Base-by-base conservation (phyloP, 306 rosid genomes). In the Elaeagnus macrophylla region DNA sequence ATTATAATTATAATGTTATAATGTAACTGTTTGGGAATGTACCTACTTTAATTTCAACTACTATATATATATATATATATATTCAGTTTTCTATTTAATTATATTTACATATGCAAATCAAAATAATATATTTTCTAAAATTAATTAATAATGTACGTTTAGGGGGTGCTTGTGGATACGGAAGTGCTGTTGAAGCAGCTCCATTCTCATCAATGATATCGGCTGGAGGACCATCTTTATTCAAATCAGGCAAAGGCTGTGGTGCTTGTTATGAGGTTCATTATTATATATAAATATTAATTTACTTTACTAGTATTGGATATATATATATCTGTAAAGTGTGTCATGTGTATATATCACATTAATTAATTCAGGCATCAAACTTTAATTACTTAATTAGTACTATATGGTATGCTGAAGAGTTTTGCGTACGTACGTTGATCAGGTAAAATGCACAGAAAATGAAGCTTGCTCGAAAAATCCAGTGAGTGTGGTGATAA, bases 91-190 rank as follows among this genome's bases (percentile, higher is more conserved):
- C 3, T 14, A 36, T 14, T 2, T 1, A 3, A 5, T 12, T 7
- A 18, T 0, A 7, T 37, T 14, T 1, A 44, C 38, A 32, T 25
- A 2, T 40, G 18, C 39, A 51, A 50, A 42, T 39, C 39, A 10
- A 12, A 51, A 15, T 44, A n/a, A 5, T 19, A 37, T 54, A 1
- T 60, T 2, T 39, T 5, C 11, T 9, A 40, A 1, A 7, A 7
- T 40, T 40, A 40, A 40, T 51, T n/a, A 39, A 2, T 11, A 53
- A 6, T 1, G 14, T 43, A 1, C 9, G 7, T 50, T 37, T 49
- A 85, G 95, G 90, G 37, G 91, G 88, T 60, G 91, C 97, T 12
- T 90, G 97, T 68, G 97, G 94, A 47, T 90, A 86, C 62, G 73
- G 61, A 1, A 12, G 8, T 6, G 66, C 69, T 16, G 97, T 90